phyloP scores from a whole-genome alignment of 148 eudicot genomes.

The Mesembryanthemum crystallinum region DNA sequence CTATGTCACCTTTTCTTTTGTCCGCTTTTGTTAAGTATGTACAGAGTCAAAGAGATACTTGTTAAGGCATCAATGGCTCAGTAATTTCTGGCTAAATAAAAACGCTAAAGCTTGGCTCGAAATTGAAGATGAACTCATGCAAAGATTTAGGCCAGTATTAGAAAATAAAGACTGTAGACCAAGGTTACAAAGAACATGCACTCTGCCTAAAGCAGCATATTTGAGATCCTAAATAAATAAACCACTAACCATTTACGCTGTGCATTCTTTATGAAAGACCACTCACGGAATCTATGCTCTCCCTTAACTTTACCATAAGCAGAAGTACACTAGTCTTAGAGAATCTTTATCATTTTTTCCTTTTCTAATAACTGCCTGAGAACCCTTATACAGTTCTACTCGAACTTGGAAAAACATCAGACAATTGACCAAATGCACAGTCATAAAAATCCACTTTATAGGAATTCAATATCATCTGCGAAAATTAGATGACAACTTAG shows the following conservation, averaged over 20 bases:
- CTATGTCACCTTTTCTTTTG: background rate
- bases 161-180: background rate
- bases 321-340: background rate
- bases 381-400: background rate
- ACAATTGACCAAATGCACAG: background rate
- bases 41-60: background rate
- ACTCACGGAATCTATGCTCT: background rate
- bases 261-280: background rate
- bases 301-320: background rate
- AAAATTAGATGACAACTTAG: background rate
- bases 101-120: background rate
- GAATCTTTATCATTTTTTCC: background rate
- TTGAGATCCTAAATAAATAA: conserved; percentile 5
- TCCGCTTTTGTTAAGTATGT: background rate
- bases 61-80: background rate
- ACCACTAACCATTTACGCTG: background rate
- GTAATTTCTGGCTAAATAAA: background rate
- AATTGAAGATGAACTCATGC: background rate
- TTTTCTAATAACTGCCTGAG: background rate
- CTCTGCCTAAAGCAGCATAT: background rate
- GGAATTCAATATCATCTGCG: no score
- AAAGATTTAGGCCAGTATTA: background rate
- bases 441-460: no score
- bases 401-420: background rate
- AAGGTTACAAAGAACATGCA: background rate